These are phyloP conservation scores for Edaphochlamys debaryana DNA, from an alignment of 139 green algal genomes.

Conservation along the genomic window DNA sequence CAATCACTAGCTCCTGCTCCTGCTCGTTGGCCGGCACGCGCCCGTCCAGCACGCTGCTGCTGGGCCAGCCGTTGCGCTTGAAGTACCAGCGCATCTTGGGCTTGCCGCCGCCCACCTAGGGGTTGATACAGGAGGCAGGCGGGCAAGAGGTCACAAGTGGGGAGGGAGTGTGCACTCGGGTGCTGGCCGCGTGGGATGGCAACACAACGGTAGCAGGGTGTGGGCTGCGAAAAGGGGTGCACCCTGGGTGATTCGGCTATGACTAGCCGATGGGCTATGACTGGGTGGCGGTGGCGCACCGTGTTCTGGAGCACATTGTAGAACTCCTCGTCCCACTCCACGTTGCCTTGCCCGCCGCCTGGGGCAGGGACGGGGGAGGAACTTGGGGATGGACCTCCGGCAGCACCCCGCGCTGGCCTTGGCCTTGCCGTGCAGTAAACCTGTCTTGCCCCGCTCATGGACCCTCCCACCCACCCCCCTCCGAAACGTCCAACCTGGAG, in stretches of 20 bases:
- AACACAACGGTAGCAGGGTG: too few species aligned
- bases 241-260: too few species aligned
- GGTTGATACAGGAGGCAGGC: constrained; percentile 24
- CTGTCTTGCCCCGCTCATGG: too few species aligned
- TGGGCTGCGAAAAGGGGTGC: too few species aligned
- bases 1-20: constrained; percentile 81
- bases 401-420: too few species aligned
- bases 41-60: constrained; percentile 55
- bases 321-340: constrained; percentile 84
- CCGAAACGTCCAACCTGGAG: too few species aligned
- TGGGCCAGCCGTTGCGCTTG: constrained; percentile 84
- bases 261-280: too few species aligned
- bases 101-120: constrained; percentile 78
- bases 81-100: constrained; percentile 96
- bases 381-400: too few species aligned
- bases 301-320: constrained; percentile 94
- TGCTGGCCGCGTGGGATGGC: too few species aligned
- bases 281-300: too few species aligned
- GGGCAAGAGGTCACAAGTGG: not conserved
- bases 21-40: constrained; percentile 67
- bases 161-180: not conserved
- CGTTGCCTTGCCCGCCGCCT: not conserved
- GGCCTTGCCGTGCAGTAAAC: too few species aligned
- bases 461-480: not conserved
- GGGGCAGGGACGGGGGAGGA: not conserved